Percentiles rank a stretch among this genome's conserved stretches.
Conservation (phyloP, 169 alveolate genomes). For the Theileria annulata region DNA sequence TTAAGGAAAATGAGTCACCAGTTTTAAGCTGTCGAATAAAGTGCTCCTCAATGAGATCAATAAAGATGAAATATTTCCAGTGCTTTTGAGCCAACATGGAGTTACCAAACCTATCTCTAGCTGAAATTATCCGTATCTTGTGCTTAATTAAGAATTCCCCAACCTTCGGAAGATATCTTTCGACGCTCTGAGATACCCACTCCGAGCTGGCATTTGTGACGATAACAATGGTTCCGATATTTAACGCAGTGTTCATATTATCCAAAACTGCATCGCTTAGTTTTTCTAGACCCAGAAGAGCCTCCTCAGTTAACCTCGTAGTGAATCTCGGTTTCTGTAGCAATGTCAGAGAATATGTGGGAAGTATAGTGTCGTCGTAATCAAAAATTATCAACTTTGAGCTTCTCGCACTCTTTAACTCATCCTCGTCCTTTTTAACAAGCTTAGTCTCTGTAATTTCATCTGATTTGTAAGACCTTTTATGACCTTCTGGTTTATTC, state of each 20-base stretch:
- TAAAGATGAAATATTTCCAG: conserved; percentile 81
- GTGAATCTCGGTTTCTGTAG: conserved; percentile 57
- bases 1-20: conserved; percentile 74
- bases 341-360: conserved; percentile 79
- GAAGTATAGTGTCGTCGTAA: conserved; percentile 85
- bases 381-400: conserved; percentile 79
- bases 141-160: conserved; percentile 73
- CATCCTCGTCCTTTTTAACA: background rate
- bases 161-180: conserved; percentile 74
- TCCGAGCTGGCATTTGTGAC: conserved; percentile 87
- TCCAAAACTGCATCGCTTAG: conserved; percentile 70
- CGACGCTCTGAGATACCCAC: conserved; percentile 81
- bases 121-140: conserved; percentile 80
- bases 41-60: conserved; percentile 74
- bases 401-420: background rate
- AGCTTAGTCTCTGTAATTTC: background rate
- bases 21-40: conserved; percentile 70
- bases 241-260: conserved; percentile 70
- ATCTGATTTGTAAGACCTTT: background rate
- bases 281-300: conserved; percentile 67
- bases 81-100: conserved; percentile 79
- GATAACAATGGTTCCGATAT: conserved; percentile 73
- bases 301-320: conserved; percentile 54
- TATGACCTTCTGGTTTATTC: background rate
- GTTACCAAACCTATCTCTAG: conserved; percentile 80